phyloP scores from a whole-genome alignment of 768 basidiomycete species.

The Suillus lakei region DNA sequence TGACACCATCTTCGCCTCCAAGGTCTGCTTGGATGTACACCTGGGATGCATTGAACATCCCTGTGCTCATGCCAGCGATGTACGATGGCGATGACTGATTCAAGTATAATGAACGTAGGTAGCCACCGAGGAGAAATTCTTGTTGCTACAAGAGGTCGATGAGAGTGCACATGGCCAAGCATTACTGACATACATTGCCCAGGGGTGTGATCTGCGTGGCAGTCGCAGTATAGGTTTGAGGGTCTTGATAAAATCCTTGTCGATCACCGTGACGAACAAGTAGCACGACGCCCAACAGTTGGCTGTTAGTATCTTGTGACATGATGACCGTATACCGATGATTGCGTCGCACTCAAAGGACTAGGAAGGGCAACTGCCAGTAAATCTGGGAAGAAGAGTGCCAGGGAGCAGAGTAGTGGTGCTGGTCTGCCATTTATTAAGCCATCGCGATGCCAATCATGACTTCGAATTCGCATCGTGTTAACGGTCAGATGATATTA shows the following conservation, averaged over 20 bases:
- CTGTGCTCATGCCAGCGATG: constrained; percentile 46
- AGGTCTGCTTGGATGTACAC: constrained; percentile 64
- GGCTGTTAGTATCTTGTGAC: constrained; percentile 26
- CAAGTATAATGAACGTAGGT: constrained; percentile 58
- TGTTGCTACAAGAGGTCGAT: constrained; percentile 44
- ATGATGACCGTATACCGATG: constrained; percentile 3
- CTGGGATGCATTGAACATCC: constrained; percentile 42
- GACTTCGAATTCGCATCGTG: neutral
- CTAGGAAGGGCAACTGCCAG: neutral
- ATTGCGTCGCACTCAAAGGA: neutral
- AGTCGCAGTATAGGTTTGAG: constrained; percentile 58
- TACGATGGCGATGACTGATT: constrained; percentile 55
- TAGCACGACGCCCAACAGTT: constrained; percentile 60
- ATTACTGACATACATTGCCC: constrained; percentile 54
- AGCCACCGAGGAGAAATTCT: constrained; percentile 59
- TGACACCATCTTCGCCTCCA: constrained; percentile 71
- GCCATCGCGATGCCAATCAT: neutral
- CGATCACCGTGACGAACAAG: constrained; percentile 66
- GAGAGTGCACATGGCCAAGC: neutral
- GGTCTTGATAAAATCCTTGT: constrained; percentile 68
- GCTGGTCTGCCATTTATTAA: neutral
- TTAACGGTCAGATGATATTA: neutral
- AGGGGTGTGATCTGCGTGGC: constrained; percentile 68
- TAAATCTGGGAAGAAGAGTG: neutral
- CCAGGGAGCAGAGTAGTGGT: neutral